Base-by-base conservation (phyloP, 768 basidiomycete genomes). In the Cystobasidiopsis lactophilus region DNA sequence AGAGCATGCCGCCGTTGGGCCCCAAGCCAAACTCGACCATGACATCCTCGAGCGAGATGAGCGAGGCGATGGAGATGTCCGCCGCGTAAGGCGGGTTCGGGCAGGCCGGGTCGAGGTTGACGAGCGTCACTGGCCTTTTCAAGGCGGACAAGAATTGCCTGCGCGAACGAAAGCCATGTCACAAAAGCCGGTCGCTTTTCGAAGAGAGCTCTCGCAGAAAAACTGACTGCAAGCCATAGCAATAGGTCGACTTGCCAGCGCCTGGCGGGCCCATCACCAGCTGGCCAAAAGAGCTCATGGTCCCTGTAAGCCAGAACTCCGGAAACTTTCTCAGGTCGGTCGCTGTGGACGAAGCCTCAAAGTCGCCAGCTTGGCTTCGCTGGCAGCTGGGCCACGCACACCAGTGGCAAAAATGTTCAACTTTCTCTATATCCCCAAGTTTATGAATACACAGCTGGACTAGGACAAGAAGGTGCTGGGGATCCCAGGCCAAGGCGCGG, bases 51-150 rank as follows among this genome's bases (percentile, higher is more conserved):
- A 96, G 75, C 0, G 80, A 85, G 65, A 98, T 82, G 51, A 96
- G 75, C 0, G 76, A 76, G 0, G 81, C 72, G 48, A 96, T 81
- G 64, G 82, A 77, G 64, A 98, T 71, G 0, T 82, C 77, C 64
- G 85, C 91, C 27, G 86, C 86, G 67, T 96, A 98, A 23, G 85
- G 79, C 27, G 89, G 79, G 53, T 73, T 70, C 52, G 83, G 79
- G 63, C 91, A 88, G 21, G 93, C 93, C 0, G 93, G 91, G 65
- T 98, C 93, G 52, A 98, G 75, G 69, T 96, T 98, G 54, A 96
- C 79, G 57, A 96, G 73, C 33, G 83, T 76, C 40, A 95, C 79
- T 2, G 86, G 85, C 0, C 91, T 77, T 26, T 75, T 69, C 38
- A 96, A 75, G 1, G 86, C 91, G 13, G 77, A 78, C 62, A 91